Evolutionary conservation across 2,329 filamentous ascomycete species (phyloP).

Genomic region (Fusarium annulatum): DNA sequence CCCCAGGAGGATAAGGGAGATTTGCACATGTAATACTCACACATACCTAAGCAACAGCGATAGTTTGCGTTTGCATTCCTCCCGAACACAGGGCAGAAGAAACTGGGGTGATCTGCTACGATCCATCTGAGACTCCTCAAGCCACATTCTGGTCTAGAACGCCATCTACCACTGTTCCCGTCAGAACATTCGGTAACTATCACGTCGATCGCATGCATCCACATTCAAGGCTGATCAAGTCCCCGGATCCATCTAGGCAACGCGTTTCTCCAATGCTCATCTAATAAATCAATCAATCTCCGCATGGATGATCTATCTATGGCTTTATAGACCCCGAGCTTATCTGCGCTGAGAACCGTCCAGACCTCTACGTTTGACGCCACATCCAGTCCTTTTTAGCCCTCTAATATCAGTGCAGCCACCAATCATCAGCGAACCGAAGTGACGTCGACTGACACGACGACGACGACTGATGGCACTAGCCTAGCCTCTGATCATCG

Average conservation of each 20-base stretch:
- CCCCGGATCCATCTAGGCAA: background rate
- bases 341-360: background rate
- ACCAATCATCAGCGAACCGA: background rate
- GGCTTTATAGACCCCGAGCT: background rate
- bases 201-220: background rate
- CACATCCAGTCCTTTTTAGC: background rate
- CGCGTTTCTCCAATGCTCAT: background rate
- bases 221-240: background rate
- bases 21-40: background rate
- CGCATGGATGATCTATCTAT: too few relatives aligned
- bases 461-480: fast-evolving
- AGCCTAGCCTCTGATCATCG: background rate
- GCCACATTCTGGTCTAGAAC: background rate
- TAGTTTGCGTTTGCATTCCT: conserved; percentile 1
- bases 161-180: background rate
- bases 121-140: background rate
- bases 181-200: background rate
- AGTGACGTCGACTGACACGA: background rate
- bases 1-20: background rate
- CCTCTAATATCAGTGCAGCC: background rate
- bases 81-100: too few relatives aligned
- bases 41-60: background rate
- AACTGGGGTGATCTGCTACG: fast-evolving
- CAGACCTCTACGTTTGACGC: background rate
- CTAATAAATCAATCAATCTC: too few relatives aligned